phyloP scores from a whole-genome alignment of 768 basidiomycete genomes.

The Tulasnella sp. region DNA sequence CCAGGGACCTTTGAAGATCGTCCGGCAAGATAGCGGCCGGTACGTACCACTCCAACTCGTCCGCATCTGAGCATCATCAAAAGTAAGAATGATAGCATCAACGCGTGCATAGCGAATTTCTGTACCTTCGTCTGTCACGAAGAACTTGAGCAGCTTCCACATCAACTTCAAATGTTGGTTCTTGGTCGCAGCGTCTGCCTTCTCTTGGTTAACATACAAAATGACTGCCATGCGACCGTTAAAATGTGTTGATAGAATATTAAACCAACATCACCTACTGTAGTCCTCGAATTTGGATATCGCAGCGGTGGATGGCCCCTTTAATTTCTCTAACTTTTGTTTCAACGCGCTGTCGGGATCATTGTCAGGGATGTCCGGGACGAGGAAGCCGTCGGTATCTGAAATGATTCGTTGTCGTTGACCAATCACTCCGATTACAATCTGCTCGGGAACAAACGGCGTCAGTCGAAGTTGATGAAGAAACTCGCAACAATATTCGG shows the following conservation, averaged over 20 bases:
- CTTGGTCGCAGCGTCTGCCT: constrained; percentile 63
- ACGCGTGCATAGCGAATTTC: neutral
- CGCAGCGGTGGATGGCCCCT: constrained; percentile 55
- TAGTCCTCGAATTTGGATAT: constrained; percentile 60
- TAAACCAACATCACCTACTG: constrained; percentile 37
- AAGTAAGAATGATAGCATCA: neutral
- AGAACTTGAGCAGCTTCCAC: constrained; percentile 68
- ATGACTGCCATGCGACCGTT: constrained; percentile 42
- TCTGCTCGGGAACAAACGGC: constrained; percentile 30
- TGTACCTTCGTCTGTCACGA: constrained; percentile 53
- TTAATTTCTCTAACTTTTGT: constrained; percentile 20
- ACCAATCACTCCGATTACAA: constrained; percentile 46
- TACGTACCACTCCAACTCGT: constrained; percentile 76
- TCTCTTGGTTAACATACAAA: constrained; percentile 61
- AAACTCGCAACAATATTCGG: constrained; percentile 22
- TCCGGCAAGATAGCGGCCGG: constrained; percentile 58
- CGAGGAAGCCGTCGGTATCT: constrained; percentile 37
- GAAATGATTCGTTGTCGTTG: constrained; percentile 50
- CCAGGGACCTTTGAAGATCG: constrained; percentile 54
- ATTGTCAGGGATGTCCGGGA: constrained; percentile 15
- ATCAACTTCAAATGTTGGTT: constrained; percentile 74
- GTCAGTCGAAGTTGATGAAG: neutral
- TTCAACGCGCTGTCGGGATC: constrained; percentile 23
- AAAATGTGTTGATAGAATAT: neutral
- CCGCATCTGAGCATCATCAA: constrained; percentile 36